Base-by-base conservation (phyloP, 1,139 yeast genomes). In the Candida sanyaensis region DNA sequence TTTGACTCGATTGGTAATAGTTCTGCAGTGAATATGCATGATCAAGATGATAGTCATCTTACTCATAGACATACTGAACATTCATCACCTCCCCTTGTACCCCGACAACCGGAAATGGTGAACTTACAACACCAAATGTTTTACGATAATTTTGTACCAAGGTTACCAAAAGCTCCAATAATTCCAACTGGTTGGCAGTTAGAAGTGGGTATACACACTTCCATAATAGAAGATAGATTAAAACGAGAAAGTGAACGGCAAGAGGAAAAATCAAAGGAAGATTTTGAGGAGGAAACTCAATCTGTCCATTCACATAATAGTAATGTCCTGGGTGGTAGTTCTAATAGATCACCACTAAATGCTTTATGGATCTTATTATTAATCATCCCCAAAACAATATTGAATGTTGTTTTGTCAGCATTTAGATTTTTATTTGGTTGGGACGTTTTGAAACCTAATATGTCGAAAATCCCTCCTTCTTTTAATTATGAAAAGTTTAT, bases 351-450 rank as follows among this genome's bases (percentile, higher is more conserved):
- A 26, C 64, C 48, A 7, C 57, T 49, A 23, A 53, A 57, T 24
- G 66, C 77, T 2, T 56, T 78, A 28, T 68, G 82, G 68, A 65
- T 79, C 46, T 60, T 80, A 7, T 54, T 81, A 9, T 62, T 80
- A 55, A 54, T 80, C 24, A 63, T 81, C 26, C 86, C 86, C 2
- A 71, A 65, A 53, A 59, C 77, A 1, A 46, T 81, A 1, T 56
- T 75, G 32, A 63, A 62, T 39, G 41, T 71, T 40, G 51, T 75
- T 12, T 57, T 71, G 48, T 66, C 78, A 6, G 56, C 78, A 5
- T 63, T 71, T 45, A 67, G 58, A 37, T 53, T 65, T 34, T 50
- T 79, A 13, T 72, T 63, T 63, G 74, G 60, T 32, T 61, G 50
- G 46, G 61, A 55, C 47, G 34, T 27, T 6, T 38, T 34, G 10